Percentiles rank a stretch among this genome's conserved stretches.
phyloP scores from a whole-genome alignment of 1,139 yeast genomes.

The Kurtzmaniella quercitrusa region DNA sequence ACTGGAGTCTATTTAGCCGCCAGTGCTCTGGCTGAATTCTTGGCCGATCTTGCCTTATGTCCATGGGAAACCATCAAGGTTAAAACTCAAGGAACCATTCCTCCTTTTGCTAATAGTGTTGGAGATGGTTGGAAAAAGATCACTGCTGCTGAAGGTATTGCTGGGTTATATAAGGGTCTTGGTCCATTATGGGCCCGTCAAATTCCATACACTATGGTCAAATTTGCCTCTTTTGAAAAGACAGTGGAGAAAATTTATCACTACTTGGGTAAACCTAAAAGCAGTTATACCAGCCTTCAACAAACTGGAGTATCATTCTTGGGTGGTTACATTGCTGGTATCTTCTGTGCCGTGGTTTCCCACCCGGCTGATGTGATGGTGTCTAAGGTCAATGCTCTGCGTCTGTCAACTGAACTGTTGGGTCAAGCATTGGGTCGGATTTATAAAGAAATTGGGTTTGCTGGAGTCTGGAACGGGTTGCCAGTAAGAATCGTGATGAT shows the following conservation, averaged over 20 bases:
- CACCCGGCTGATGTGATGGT: constrained; percentile 99
- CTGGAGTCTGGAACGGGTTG: constrained; percentile 91
- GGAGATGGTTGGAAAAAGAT: constrained; percentile 66
- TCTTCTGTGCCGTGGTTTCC: constrained; percentile 87
- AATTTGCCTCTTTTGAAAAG: constrained; percentile 89
- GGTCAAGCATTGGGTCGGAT: constrained; percentile 69
- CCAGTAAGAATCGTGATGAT: constrained; percentile 93
- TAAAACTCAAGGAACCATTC: constrained; percentile 85
- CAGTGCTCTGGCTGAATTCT: constrained; percentile 87
- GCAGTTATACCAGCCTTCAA: constrained; percentile 41
- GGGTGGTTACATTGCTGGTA: constrained; percentile 96
- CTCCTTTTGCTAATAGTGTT: constrained; percentile 66
- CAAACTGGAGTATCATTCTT: constrained; percentile 92
- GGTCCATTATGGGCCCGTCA: constrained; percentile 93
- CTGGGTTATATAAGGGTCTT: constrained; percentile 79
- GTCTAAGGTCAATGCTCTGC: constrained; percentile 79
- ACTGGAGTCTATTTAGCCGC: constrained; percentile 77
- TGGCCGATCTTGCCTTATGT: constrained; percentile 85
- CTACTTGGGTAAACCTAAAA: constrained; percentile 41
- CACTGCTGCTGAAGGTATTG: constrained; percentile 61
- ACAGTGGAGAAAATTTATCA: constrained; percentile 72
- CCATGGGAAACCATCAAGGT: constrained; percentile 94
- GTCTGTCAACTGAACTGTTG: constrained; percentile 59
- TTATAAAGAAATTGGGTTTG: constrained; percentile 77
- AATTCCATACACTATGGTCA: constrained; percentile 95